These are phyloP conservation scores for Beauveria medogensis DNA, from an alignment of 2,329 filamentous ascomycete genomes.

Conservation along the genomic window DNA sequence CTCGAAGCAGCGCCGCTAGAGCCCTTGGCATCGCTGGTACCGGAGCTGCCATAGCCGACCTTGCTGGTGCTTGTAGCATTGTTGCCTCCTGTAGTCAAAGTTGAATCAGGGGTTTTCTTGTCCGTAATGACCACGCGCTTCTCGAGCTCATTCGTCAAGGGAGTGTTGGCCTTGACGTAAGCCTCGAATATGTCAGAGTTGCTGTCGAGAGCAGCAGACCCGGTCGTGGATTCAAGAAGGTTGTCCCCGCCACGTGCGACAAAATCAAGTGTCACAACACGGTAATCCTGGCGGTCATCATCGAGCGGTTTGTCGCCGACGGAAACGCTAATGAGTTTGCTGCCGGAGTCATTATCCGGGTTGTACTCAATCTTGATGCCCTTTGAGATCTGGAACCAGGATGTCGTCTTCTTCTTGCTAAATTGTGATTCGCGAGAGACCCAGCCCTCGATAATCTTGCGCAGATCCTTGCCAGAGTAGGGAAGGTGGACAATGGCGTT, in stretches of 20 bases:
- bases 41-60: not conserved
- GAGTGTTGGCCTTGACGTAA: slow-evolving; percentile 41
- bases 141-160: slow-evolving; percentile 42
- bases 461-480: slow-evolving; percentile 45
- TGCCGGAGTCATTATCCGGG: slow-evolving; percentile 38
- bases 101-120: not conserved
- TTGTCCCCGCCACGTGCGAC: slow-evolving; percentile 56
- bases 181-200: slow-evolving; percentile 45
- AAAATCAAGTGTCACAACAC: slow-evolving; percentile 55
- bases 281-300: slow-evolving; percentile 37
- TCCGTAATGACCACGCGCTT: slow-evolving; percentile 24
- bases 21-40: not conserved
- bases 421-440: slow-evolving; percentile 46
- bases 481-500: slow-evolving; percentile 54
- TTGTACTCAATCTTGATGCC: slow-evolving; percentile 52
- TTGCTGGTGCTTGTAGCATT: not conserved
- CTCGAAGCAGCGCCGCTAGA: not conserved
- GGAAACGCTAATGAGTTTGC: slow-evolving; percentile 43
- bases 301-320: slow-evolving; percentile 42
- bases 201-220: slow-evolving; percentile 40
- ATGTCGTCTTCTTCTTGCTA: slow-evolving; percentile 44
- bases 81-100: not conserved
- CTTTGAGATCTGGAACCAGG: slow-evolving; percentile 52
- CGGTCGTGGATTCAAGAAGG: slow-evolving; percentile 35
- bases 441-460: slow-evolving; percentile 51